Percentiles rank a stretch among this genome's conserved stretches.
These are phyloP conservation scores for Orbilia javanica DNA, from an alignment of 2,329 filamentous ascomycete genomes.

Conservation along the genomic window DNA sequence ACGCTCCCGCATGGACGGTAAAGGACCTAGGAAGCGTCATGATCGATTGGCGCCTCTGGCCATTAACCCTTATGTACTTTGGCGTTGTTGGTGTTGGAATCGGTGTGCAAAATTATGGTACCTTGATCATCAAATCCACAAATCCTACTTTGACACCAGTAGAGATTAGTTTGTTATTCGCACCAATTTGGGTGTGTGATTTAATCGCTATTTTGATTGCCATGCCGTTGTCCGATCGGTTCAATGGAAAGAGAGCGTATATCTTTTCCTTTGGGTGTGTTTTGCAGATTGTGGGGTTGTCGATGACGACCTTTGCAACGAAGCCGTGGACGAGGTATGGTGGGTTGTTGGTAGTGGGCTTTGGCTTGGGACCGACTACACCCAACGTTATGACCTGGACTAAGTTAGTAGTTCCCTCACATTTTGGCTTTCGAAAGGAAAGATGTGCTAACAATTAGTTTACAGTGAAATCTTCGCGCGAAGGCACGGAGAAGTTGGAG, in stretches of 20 bases:
- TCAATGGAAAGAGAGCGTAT: slow-evolving; percentile 80
- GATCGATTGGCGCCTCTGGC: slow-evolving; percentile 89
- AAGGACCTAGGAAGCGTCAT: slow-evolving; percentile 78
- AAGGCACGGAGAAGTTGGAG: slow-evolving; percentile 89
- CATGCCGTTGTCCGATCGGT: slow-evolving; percentile 87
- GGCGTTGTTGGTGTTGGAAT: slow-evolving; percentile 93
- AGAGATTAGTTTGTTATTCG: slow-evolving; percentile 83
- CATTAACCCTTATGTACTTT: slow-evolving; percentile 90
- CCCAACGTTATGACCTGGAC: slow-evolving; percentile 96
- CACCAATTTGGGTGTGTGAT: slow-evolving; percentile 92
- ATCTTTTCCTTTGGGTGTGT: slow-evolving; percentile 83
- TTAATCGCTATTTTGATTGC: slow-evolving; percentile 86
- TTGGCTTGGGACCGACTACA: slow-evolving; percentile 89
- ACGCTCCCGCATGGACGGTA: slow-evolving; percentile 78
- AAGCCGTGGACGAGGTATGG: slow-evolving; percentile 83
- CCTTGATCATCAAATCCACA: slow-evolving; percentile 85
- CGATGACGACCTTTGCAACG: slow-evolving; percentile 81
- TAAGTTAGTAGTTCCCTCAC: slow-evolving; percentile 65
- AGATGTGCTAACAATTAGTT: not conserved
- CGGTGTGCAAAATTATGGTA: slow-evolving; percentile 87
- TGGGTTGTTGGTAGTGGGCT: slow-evolving; percentile 88
- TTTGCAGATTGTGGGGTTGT: slow-evolving; percentile 84
- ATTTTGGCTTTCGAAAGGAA: not conserved
- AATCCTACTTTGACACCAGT: slow-evolving; percentile 79
- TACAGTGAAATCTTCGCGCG: slow-evolving; percentile 82